Percentiles rank a stretch among this genome's conserved stretches.
Evolutionary conservation across 2,329 filamentous ascomycete species (phyloP).

Genomic region (Alternaria rosae): DNA sequence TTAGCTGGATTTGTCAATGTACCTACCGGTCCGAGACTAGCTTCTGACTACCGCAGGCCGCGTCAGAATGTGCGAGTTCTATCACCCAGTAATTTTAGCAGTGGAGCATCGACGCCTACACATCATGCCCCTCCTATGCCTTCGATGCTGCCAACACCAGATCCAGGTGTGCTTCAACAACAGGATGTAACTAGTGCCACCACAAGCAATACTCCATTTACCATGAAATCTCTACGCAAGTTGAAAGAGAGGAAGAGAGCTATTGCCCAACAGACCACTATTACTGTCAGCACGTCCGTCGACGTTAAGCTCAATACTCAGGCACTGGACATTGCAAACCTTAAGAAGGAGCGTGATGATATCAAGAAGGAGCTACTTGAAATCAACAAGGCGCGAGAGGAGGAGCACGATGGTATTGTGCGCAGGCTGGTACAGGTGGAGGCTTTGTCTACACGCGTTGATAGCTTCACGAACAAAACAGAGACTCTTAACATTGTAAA

Average conservation of each 20-base stretch:
- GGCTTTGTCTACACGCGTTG: background rate
- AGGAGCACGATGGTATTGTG: background rate
- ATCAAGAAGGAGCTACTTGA: constrained; percentile 11
- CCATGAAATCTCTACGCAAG: constrained; percentile 12
- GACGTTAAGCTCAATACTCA: constrained; percentile 9
- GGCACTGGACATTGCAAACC: constrained; percentile 9
- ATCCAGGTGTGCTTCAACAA: background rate
- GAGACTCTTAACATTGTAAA: background rate
- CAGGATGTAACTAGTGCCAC: background rate
- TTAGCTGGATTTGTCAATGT: constrained; percentile 7
- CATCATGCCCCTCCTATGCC: constrained; percentile 29
- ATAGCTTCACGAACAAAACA: background rate
- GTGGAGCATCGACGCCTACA: constrained; percentile 28
- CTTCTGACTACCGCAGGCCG: constrained; percentile 21
- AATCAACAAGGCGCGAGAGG: background rate
- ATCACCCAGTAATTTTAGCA: constrained; percentile 20
- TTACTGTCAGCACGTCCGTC: background rate
- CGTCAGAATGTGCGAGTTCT: background rate
- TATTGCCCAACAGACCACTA: constrained; percentile 2
- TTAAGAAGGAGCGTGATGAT: constrained; percentile 12
- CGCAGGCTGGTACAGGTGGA: background rate
- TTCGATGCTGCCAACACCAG: constrained; percentile 25
- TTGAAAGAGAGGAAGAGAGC: constrained; percentile 12
- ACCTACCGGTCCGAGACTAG: constrained; percentile 4
- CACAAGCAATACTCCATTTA: background rate